Evolutionary conservation across 140 eudicot species (phyloP).

Genomic region (Ambrosia hybrid): DNA sequence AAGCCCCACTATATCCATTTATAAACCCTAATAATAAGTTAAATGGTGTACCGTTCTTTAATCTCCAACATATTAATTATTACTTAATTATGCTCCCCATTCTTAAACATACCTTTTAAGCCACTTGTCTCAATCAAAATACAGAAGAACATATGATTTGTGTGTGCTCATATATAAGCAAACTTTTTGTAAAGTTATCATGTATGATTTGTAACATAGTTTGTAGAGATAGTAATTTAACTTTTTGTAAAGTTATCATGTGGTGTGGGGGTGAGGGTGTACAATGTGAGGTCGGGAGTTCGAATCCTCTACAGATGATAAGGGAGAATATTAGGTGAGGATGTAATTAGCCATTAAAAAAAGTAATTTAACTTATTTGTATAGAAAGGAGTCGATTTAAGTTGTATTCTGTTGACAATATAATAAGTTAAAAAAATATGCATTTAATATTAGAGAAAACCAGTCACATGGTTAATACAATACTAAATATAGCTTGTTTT

Average conservation of each 20-base stretch:
- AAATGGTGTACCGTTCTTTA: constrained; percentile 16
- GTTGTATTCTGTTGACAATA: not conserved
- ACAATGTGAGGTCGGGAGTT: too few species aligned
- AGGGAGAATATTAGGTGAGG: too few species aligned
- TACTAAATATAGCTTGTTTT: not conserved
- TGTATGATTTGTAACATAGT: not conserved
- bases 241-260: too few species aligned
- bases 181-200: not conserved
- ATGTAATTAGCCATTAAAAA: too few species aligned
- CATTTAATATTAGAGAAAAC: not conserved
- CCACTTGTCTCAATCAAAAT: constrained; percentile 19
- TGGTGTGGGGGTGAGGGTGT: too few species aligned
- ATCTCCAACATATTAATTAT: constrained; percentile 26
- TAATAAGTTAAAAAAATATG: not conserved
- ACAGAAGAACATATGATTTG: not conserved
- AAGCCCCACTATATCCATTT: constrained; percentile 32
- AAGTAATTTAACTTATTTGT: not conserved
- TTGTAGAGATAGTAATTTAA: not conserved
- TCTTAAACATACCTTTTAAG: constrained; percentile 31
- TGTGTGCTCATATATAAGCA: not conserved
- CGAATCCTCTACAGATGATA: too few species aligned
- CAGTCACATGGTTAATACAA: not conserved
- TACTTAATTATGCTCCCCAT: constrained; percentile 32
- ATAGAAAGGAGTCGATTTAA: not conserved
- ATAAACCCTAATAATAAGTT: constrained; percentile 13